Base-by-base conservation (phyloP, 1,284 basidiomycete genomes). In the Malassezia japonica region DNA sequence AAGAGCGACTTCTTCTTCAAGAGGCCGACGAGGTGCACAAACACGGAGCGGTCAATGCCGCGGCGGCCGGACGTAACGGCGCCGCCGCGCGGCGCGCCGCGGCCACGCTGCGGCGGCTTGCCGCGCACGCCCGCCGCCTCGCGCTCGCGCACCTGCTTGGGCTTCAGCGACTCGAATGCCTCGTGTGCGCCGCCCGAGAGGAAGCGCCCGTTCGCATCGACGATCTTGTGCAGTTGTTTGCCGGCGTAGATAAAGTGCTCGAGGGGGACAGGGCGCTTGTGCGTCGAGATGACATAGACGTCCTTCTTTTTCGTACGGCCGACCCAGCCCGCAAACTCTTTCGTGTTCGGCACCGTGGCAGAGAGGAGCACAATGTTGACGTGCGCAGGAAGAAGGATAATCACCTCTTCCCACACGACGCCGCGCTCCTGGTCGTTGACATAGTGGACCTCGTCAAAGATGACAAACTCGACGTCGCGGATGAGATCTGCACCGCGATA, bases 381-480 rank as follows among this genome's bases (percentile, higher is more conserved):
- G 47, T 72, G 69, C 46, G 61, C 57, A 5, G 70, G 69, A 24
- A 64, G 64, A 1, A 72, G 54, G 31, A 99, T 99, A 61, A 99
- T 99, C 28, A 98, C 94, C 75, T 99, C 94, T 75, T 99, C 94
- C 94, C 94, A 99, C 13, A 99, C 94, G 9, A 99, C 94, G 45
- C 94, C 94, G 69, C 94, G 81, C 89, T 99, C 94, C 15, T 89
- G 87, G 74, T 99, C 94, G 72, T 98, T 99, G 51, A 99, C 91
- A 74, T 99, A 99, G 76, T 99, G 94, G 12, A 99, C 94, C 74
- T 99, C 94, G 73, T 99, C 94, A 67, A 99, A 99, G 59, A 99
- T 94, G 23, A 99, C 94, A 72, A 96, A 99, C 72, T 98, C 94
- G 38, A 99, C 91, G 74, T 99, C 94, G 38, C 94, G 82, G 64